Percentiles rank a stretch among this genome's conserved stretches.
Evolutionary conservation across 192 early-diverging fungal species (phyloP).

Genomic region (Backusella morwellensis): DNA sequence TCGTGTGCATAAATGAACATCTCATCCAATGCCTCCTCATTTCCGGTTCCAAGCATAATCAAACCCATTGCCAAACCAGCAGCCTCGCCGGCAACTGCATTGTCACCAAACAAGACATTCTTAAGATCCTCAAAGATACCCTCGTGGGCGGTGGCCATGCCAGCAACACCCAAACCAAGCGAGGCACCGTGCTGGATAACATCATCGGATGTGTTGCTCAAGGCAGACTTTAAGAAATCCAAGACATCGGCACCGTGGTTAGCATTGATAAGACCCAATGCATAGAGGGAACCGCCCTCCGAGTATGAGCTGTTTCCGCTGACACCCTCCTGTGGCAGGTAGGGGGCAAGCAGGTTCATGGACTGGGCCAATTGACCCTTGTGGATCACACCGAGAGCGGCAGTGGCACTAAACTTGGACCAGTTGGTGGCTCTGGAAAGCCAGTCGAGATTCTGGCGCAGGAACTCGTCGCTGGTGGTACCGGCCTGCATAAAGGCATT

Average conservation of each 20-base stretch:
- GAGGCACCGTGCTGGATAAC: slow-evolving; percentile 96
- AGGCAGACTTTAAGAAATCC: slow-evolving; percentile 76
- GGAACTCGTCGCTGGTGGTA: slow-evolving; percentile 96
- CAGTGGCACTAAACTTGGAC: slow-evolving; percentile 99
- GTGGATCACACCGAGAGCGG: slow-evolving; percentile 97
- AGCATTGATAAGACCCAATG: slow-evolving; percentile 94
- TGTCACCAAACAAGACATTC: slow-evolving; percentile 87
- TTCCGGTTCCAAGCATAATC: slow-evolving; percentile 93
- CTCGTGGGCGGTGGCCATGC: slow-evolving; percentile 92
- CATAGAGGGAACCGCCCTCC: slow-evolving; percentile 97
- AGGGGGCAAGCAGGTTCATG: slow-evolving; percentile 82
- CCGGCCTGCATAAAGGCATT: slow-evolving; percentile 99
- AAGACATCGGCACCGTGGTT: slow-evolving; percentile 88
- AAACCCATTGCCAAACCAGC: slow-evolving; percentile 96
- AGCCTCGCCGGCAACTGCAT: slow-evolving; percentile 96
- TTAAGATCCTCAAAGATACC: slow-evolving; percentile 89
- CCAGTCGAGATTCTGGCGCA: slow-evolving; percentile 98
- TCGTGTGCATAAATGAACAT: slow-evolving; percentile 98
- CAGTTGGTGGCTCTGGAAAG: slow-evolving; percentile 95
- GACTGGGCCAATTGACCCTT: slow-evolving; percentile 92
- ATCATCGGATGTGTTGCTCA: slow-evolving; percentile 79
- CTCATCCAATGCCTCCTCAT: slow-evolving; percentile 78
- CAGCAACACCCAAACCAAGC: slow-evolving; percentile 93
- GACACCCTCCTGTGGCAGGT: slow-evolving; percentile 91
- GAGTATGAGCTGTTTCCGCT: slow-evolving; percentile 83